Evolutionary conservation across 345 rosid species (phyloP), one percentile per base, ranked within the genome.

Genomic region (Cardamine resedifolia): DNA sequence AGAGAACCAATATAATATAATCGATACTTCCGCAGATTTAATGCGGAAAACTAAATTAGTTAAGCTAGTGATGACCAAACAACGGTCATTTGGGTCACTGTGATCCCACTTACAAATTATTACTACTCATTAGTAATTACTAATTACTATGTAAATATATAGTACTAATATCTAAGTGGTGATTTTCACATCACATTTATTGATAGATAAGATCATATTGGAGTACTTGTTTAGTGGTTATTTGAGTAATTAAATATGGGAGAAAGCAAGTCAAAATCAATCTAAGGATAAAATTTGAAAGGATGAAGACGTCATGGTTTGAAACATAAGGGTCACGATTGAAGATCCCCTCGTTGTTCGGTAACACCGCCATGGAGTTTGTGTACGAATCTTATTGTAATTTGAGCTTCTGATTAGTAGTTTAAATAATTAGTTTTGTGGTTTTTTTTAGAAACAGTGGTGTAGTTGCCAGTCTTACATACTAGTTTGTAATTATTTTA

Each of bases 321-420:
- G 65, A 69, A 76, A 76, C 75, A 76, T 55, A 20, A 75, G 68
- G 48, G 78, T 68, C 78, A 68, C 73, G 63, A 47, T 76, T 76
- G 75, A 69, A 53, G 75, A 76, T 76, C 79, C 79, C 79, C 79
- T 75, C 74, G 75, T 69, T 69, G 65, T 76, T 76, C 31, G 79
- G 53, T 64, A 76, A 55, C 47, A 63, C 19, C 75, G 60, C 66
- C 65, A 63, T 56, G 59, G 71, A 64, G 71, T 70, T 76, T 56
- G 66, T 76, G 75, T 76, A n/a, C 71, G 75, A 76, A 76, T 70
- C 75, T 76, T 76, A 76, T 76, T 76, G 79, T 70, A 63, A 2
- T 57, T 38, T 69, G 79, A 45, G 75, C 71, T 76, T 76, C 61
- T 39, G 3, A 65, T 14, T 74, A 4, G 1, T 36, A n/a, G n/a